Percentiles rank a stretch among this genome's conserved stretches.
phyloP scores from a whole-genome alignment of 2,329 filamentous ascomycete genomes.

The Penicillium sp. region DNA sequence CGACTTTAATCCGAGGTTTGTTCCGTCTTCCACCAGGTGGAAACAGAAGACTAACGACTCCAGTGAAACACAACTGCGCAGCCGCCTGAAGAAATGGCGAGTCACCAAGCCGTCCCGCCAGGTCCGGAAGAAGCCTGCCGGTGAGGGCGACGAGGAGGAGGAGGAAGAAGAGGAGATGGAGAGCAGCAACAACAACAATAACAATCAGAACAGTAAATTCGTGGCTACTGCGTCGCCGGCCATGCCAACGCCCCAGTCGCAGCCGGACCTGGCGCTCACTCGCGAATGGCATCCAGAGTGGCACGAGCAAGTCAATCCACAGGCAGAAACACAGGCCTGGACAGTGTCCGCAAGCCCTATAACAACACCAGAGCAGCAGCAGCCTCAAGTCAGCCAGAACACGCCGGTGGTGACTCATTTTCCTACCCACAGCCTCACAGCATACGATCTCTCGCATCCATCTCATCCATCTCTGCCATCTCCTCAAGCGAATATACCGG shows the following conservation, averaged over 20 bases:
- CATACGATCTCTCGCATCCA: conserved; percentile 25
- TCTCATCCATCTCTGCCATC: too few relatives aligned
- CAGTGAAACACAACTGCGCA: conserved; percentile 44
- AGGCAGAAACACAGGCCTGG: conserved; percentile 9
- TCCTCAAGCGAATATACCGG: not conserved
- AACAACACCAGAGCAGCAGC: conserved; percentile 5
- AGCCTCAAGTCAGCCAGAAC: conserved; percentile 8
- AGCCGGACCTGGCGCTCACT: not conserved
- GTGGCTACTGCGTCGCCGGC: not conserved
- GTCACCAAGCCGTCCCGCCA: conserved; percentile 44
- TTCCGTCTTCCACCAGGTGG: too few relatives aligned
- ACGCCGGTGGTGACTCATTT: conserved; percentile 19
- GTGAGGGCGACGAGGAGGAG: conserved; percentile 14
- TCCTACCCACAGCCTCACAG: conserved; percentile 19
- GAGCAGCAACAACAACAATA: not conserved
- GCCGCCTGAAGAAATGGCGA: conserved; percentile 43
- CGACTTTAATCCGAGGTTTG: conserved; percentile 42
- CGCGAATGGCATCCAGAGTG: conserved; percentile 13
- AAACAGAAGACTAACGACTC: not conserved
- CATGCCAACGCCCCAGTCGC: conserved; percentile 8
- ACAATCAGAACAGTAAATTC: not conserved
- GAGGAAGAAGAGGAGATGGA: conserved; percentile 20
- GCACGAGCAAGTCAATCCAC: conserved; percentile 5
- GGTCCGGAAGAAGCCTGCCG: conserved; percentile 36
- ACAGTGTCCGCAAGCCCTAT: conserved; percentile 1